Evolutionary conservation across 495 filamentous ascomycete species (phyloP).

Genomic region (Trichoderma virens): DNA sequence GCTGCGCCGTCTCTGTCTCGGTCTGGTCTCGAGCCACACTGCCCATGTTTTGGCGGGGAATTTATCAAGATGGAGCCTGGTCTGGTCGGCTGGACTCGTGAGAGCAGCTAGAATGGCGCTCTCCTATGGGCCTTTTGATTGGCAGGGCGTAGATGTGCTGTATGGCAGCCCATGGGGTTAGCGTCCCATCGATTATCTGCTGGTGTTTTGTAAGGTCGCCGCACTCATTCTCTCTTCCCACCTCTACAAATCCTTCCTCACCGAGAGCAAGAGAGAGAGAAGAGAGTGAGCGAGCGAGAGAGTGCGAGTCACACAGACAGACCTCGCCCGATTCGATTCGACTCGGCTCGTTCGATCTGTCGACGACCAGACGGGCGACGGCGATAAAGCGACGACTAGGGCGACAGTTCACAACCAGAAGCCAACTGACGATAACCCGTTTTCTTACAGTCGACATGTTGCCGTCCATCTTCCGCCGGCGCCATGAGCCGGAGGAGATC

Average conservation of each 20-base stretch:
- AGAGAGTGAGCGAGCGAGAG: not conserved
- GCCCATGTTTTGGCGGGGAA: conserved; percentile 1
- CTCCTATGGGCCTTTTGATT: not conserved
- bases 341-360: conserved; percentile 5
- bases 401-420: not conserved
- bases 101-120: not conserved
- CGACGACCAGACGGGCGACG: not conserved
- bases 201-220: not conserved
- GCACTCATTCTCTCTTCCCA: not conserved
- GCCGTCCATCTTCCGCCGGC: conserved; percentile 20
- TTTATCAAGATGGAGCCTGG: conserved; percentile 3
- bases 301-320: not conserved
- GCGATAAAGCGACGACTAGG: not conserved
- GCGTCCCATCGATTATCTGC: conserved; percentile 1
- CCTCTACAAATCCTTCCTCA: conserved; percentile 2
- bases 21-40: conserved; percentile 5
- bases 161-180: conserved; percentile 5
- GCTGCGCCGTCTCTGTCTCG: conserved; percentile 4
- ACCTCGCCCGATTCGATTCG: not conserved
- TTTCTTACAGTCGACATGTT: conserved; percentile 12
- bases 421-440: not conserved
- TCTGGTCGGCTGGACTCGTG: not conserved
- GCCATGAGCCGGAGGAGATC: conserved; percentile 18
- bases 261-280: not conserved
- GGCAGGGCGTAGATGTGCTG: not conserved